Evolutionary conservation across 2,329 filamentous ascomycete genomes (phyloP).

Genomic region (Aspergillus ruber): DNA sequence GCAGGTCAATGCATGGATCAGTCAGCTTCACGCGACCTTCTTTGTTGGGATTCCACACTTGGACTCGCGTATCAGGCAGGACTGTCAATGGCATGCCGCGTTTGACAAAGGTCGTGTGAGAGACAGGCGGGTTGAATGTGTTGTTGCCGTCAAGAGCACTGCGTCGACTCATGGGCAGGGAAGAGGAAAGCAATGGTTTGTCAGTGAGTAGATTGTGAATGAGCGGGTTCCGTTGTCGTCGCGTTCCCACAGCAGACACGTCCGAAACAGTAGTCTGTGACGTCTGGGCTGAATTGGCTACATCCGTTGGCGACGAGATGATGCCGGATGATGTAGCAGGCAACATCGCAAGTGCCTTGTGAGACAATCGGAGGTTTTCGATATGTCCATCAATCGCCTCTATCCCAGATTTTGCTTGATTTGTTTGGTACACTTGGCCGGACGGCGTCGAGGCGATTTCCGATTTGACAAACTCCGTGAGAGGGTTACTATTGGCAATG

Average conservation of each 20-base stretch:
- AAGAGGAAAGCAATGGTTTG: constrained; percentile 87
- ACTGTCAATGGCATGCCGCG: constrained; percentile 84
- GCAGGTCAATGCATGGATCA: constrained; percentile 74
- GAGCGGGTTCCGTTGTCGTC: constrained; percentile 69
- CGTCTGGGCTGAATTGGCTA: constrained; percentile 53
- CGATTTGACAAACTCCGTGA: constrained; percentile 37
- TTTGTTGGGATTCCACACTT: constrained; percentile 62
- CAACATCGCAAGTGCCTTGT: constrained; percentile 64
- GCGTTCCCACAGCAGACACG: constrained; percentile 47
- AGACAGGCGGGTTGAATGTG: constrained; percentile 33
- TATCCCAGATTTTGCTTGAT: constrained; percentile 4
- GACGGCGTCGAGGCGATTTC: constrained; percentile 20
- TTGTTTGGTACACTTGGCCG: constrained; percentile 7
- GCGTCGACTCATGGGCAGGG: constrained; percentile 68
- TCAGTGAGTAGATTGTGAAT: constrained; percentile 96
- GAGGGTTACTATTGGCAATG: constrained; percentile 33
- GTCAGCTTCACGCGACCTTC: constrained; percentile 62
- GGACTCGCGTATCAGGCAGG: constrained; percentile 61
- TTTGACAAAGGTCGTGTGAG: constrained; percentile 76
- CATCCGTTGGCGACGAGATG: constrained; percentile 79
- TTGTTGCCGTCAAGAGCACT: constrained; percentile 25
- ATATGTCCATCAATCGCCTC: constrained; percentile 45
- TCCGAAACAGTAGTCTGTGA: constrained; percentile 22
- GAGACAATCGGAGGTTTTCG: constrained; percentile 68
- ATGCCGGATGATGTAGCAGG: constrained; percentile 80